Evolutionary conservation across 2,329 filamentous ascomycete species (phyloP).

Genomic region (Pseudohalonectria lignicola): DNA sequence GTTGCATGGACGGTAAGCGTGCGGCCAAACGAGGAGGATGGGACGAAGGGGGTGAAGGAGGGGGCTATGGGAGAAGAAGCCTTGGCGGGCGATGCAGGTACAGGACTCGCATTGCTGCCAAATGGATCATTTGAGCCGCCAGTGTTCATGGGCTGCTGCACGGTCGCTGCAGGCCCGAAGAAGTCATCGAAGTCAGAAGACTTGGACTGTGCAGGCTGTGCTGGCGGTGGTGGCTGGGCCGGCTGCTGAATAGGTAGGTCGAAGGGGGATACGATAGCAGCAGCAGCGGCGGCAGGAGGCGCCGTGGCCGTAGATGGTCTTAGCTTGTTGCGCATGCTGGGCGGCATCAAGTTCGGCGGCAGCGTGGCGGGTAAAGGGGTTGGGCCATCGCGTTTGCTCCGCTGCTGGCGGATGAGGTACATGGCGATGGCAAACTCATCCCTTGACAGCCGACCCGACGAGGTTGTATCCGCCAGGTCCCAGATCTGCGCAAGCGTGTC

Average conservation of each 20-base stretch:
- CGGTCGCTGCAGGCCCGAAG: constrained; percentile 55
- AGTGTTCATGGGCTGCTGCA: constrained; percentile 55
- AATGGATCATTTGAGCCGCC: constrained; percentile 68
- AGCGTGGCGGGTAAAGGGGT: constrained; percentile 61
- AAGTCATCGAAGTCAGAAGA: constrained; percentile 79
- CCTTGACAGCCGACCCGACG: constrained; percentile 69
- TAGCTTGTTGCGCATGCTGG: constrained; percentile 62
- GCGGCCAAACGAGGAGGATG: constrained; percentile 85
- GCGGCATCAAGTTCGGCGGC: constrained; percentile 73
- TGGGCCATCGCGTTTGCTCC: constrained; percentile 54
- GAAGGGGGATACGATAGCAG: no score
- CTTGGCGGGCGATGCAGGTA: constrained; percentile 43
- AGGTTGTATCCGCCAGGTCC: constrained; percentile 92
- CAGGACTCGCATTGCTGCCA: constrained; percentile 32
- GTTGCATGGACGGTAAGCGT: constrained; percentile 68
- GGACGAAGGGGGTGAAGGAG: constrained; percentile 82
- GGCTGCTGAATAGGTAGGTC: constrained; percentile 32
- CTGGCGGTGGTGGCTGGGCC: constrained; percentile 18
- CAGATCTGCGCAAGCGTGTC: constrained; percentile 89
- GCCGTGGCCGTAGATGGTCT: constrained; percentile 33
- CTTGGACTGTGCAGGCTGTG: constrained; percentile 23
- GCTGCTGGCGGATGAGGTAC: constrained; percentile 89
- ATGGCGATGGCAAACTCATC: constrained; percentile 97
- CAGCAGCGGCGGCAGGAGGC: constrained; percentile 10
- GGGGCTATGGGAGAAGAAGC: constrained; percentile 33